phyloP scores from a whole-genome alignment of 2,329 filamentous ascomycete species.

The Paramyrothecium sp. region DNA sequence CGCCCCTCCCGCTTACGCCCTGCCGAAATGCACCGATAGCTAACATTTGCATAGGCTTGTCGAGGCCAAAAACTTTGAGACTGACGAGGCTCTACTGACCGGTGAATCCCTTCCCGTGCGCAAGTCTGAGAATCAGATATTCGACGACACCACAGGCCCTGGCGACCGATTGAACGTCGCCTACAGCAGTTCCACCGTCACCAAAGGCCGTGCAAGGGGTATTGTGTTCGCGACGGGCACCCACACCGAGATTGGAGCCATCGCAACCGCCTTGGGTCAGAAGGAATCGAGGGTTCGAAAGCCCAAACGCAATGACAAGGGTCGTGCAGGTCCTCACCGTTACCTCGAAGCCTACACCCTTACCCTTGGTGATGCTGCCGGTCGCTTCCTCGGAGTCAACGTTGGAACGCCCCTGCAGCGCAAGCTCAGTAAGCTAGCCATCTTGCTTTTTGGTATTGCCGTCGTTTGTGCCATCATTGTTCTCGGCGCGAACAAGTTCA shows the following conservation, averaged over 20 bases:
- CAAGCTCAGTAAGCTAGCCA: slow-evolving; percentile 66
- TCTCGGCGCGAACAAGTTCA: slow-evolving; percentile 60
- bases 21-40: not conserved
- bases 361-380: slow-evolving; percentile 57
- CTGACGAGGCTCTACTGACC: slow-evolving; percentile 60
- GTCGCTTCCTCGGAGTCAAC: slow-evolving; percentile 64
- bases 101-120: slow-evolving; percentile 56
- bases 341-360: slow-evolving; percentile 44
- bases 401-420: slow-evolving; percentile 69
- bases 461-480: slow-evolving; percentile 69
- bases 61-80: slow-evolving; percentile 59
- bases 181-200: slow-evolving; percentile 55
- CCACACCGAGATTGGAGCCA: slow-evolving; percentile 56
- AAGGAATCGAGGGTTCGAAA: slow-evolving; percentile 50
- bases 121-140: slow-evolving; percentile 42
- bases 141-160: slow-evolving; percentile 28
- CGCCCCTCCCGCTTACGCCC: not conserved
- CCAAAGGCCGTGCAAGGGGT: slow-evolving; percentile 55
- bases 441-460: slow-evolving; percentile 65
- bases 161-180: slow-evolving; percentile 57
- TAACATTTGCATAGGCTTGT: slow-evolving; percentile 23
- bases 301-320: slow-evolving; percentile 51
- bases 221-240: slow-evolving; percentile 58
- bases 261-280: slow-evolving; percentile 33
- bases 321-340: slow-evolving; percentile 50